Evolutionary conservation across 2,329 filamentous ascomycete genomes (phyloP).

Genomic region (Lomentospora prolificans): DNA sequence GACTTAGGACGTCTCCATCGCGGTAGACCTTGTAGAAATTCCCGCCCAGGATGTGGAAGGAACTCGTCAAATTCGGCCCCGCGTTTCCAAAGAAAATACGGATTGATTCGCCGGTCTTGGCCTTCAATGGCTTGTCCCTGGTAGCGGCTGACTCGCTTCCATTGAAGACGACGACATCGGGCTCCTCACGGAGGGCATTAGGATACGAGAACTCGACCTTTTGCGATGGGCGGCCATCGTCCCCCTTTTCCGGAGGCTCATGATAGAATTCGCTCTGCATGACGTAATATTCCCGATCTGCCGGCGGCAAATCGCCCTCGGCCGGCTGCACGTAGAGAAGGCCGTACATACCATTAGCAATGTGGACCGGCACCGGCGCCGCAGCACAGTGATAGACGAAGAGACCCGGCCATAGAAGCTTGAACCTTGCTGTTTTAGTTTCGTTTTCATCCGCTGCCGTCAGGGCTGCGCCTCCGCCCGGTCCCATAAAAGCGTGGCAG

Average conservation of each 20-base stretch:
- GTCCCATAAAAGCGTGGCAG: slow-evolving; percentile 23
- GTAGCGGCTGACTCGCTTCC: slow-evolving; percentile 22
- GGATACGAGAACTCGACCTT: slow-evolving; percentile 25
- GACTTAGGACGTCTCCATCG: slow-evolving; percentile 21
- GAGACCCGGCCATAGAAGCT: slow-evolving; percentile 20
- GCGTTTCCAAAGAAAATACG: slow-evolving; percentile 26
- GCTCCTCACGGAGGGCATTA: slow-evolving; percentile 21
- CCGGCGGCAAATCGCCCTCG: slow-evolving; percentile 18
- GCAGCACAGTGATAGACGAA: slow-evolving; percentile 25
- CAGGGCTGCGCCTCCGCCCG: slow-evolving; percentile 21
- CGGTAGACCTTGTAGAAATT: slow-evolving; percentile 20
- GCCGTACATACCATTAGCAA: slow-evolving; percentile 27
- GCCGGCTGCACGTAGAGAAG: slow-evolving; percentile 25
- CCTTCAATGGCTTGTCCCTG: slow-evolving; percentile 20
- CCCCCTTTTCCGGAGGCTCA: slow-evolving; percentile 22
- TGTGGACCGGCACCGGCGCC: slow-evolving; percentile 24
- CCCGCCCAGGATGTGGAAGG: slow-evolving; percentile 22
- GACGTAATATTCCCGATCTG: slow-evolving; percentile 25
- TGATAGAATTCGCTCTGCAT: slow-evolving; percentile 28
- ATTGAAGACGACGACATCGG: slow-evolving; percentile 22
- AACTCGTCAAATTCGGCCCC: slow-evolving; percentile 23
- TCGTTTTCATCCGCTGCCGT: slow-evolving; percentile 22
- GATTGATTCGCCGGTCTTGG: slow-evolving; percentile 18
- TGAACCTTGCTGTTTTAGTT: slow-evolving; percentile 21
- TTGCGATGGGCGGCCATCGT: slow-evolving; percentile 18